Evolutionary conservation across 1,139 yeast genomes (phyloP), one percentile per base, ranked within the genome.

Genomic region (Diutina scorzettiae): DNA sequence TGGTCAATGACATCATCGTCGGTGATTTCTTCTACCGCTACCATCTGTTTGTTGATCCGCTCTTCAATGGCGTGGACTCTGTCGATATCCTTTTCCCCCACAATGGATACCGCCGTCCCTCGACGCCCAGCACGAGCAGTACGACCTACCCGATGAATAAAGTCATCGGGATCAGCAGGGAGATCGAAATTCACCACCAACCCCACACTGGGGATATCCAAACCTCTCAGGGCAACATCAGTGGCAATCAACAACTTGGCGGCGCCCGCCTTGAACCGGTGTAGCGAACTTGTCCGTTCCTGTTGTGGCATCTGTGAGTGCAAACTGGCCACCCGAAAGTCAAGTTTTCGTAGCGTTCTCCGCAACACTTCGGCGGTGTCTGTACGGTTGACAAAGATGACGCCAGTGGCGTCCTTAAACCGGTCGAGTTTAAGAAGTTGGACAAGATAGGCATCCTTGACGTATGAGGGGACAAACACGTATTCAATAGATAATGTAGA

Each of bases 141-240:
- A 77, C 99, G 86, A 71, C 99, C 99, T n/a, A 89, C 95, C 58
- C 99, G 71, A 63, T 91, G 99, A 45, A 91, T 85, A 54, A 83
- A 93, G 58, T 89, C 96, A 58, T 91, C 97, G 0, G 98, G 89
- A 58, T 91, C 96, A 4, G 94, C 87, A 4, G 98, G 98, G 30
- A 91, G 75, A 56, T 93, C 98, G 55, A 75, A 91, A 57, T 93
- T 91, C 28, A 93, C 64, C 32, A 93, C 98, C 50, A 89, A 65
- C 54, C 80, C 91, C 5, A 91, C 98, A 4, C 76, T 70, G 2
- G 98, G 98, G 42, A 91, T 91, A 72, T 91, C 98, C 51, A 91
- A 72, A 59, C 99, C 99, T 73, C 99, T 79, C 36, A 95, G 78
- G 3, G 96, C 98, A 7, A 91, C 95, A 58, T 91, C 98, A 0